Percentiles rank a stretch among this genome's conserved stretches.
Conservation (phyloP, 441 rosid species). For the Populus hybrid region DNA sequence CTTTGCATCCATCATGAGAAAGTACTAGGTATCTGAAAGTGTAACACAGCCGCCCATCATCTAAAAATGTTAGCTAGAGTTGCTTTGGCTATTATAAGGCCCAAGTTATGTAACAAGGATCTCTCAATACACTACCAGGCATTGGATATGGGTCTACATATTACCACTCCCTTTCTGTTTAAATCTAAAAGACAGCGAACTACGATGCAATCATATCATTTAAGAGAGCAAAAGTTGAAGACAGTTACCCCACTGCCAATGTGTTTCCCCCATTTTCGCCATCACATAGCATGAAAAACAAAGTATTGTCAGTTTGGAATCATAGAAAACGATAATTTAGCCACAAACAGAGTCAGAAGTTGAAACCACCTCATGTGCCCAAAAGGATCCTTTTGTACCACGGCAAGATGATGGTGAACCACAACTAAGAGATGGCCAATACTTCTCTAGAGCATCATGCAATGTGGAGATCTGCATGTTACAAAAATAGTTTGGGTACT, state of each 20-base stretch:
- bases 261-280: conserved; percentile 27
- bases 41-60: not conserved
- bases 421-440: conserved; percentile 89
- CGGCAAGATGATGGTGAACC: conserved; percentile 63
- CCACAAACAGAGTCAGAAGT: not conserved
- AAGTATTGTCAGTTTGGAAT: conserved; percentile 36
- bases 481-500: not conserved
- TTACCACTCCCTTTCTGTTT: conserved; percentile 1
- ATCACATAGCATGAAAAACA: conserved; percentile 29
- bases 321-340: conserved; percentile 11
- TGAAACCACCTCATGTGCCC: conserved; percentile 84
- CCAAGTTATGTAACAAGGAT: not conserved
- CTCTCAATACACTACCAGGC: not conserved
- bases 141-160: not conserved
- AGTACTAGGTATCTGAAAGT: not conserved
- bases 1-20: conserved; percentile 7
- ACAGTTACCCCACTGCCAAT: conserved; percentile 83
- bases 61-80: not conserved
- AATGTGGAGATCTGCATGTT: conserved; percentile 61
- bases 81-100: too few species aligned
- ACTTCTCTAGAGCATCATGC: conserved; percentile 54
- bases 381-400: conserved; percentile 78
- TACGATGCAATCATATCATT: conserved; percentile 9
- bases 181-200: conserved; percentile 13
- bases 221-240: conserved; percentile 23